Evolutionary conservation across 768 basidiomycete species (phyloP), one percentile per base, ranked within the genome.

Genomic region (Phlebiopsis gigantea): DNA sequence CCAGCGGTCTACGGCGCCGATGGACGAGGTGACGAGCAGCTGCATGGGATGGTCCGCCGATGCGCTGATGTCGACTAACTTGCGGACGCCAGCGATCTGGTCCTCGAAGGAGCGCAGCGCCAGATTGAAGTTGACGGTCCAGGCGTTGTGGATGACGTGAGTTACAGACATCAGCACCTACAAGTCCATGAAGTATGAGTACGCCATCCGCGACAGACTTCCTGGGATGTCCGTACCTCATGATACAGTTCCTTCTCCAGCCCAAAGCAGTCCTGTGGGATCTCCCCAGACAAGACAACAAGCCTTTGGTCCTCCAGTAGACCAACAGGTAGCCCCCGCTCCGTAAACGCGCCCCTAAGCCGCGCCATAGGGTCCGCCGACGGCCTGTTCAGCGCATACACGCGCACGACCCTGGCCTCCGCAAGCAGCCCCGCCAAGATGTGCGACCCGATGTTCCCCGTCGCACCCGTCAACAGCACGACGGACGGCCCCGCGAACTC

Each of bases 81-180:
- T 63, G 19, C 72, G 64, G 8, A 67, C 58, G 21, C 68, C 65
- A 19, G 62, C 58, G 42, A 75, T 42, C 34, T 58, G 49, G 15
- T 54, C 29, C 46, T 69, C 66, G 55, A 71, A 73, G 14, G 70
- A 65, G 22, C 51, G 14, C 21, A 75, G 58, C 15, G 66, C 34
- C 5, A 66, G 53, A 50, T 68, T 71, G 65, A 77, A 77, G 55
- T 76, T 69, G 9, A 75, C 69, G 4, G 58, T 66, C 75, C 75
- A 77, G 12, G 75, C 75, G 63, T 51, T 28, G 48, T 49, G 46
- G 17, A 62, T 56, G 29, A 62, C 41, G 29, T 44, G 46, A 5
- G 39, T 56, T n/a, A 53, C 42, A 17, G 42, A 43, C 46, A 14
- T 25, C 6, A 26, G 8, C 21, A 39, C 21, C 44, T 10, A 21